Conservation (phyloP, 2,329 filamentous ascomycete genomes). For the Xylaria digitata region DNA sequence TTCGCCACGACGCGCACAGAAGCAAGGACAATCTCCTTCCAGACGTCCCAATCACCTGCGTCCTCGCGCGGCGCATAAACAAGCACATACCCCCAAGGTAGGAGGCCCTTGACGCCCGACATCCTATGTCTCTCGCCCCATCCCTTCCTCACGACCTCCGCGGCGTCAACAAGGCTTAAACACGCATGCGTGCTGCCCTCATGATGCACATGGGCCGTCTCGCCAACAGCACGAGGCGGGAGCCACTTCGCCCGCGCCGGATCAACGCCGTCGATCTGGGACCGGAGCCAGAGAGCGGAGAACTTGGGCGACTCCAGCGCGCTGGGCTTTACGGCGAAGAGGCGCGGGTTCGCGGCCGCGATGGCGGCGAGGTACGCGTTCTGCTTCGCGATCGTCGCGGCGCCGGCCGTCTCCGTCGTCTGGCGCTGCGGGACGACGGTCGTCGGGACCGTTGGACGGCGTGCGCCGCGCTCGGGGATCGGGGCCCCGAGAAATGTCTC, state of each 20-base stretch:
- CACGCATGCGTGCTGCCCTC: slow-evolving; percentile 55
- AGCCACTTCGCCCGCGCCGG: slow-evolving; percentile 26
- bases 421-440: slow-evolving; percentile 56
- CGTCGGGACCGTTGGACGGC: slow-evolving; percentile 50
- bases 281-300: slow-evolving; percentile 46
- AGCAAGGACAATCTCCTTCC: slow-evolving; percentile 44
- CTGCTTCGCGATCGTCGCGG: slow-evolving; percentile 39
- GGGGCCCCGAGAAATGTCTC: not conserved
- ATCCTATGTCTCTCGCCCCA: slow-evolving; percentile 57
- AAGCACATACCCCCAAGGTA: slow-evolving; percentile 54
- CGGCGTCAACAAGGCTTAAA: slow-evolving; percentile 54
- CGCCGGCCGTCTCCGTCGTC: slow-evolving; percentile 43
- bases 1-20: slow-evolving; percentile 40
- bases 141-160: slow-evolving; percentile 50
- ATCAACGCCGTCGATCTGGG: not conserved
- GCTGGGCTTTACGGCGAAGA: slow-evolving; percentile 47
- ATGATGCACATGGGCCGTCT: slow-evolving; percentile 54
- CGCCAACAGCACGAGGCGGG: slow-evolving; percentile 43
- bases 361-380: slow-evolving; percentile 44
- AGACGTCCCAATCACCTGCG: slow-evolving; percentile 51
- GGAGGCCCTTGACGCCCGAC: slow-evolving; percentile 43
- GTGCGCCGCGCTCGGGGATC: slow-evolving; percentile 18
- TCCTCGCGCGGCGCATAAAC: slow-evolving; percentile 56
- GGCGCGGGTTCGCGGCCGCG: slow-evolving; percentile 44
- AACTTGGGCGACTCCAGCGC: slow-evolving; percentile 50